Evolutionary conservation across 2,329 filamentous ascomycete species (phyloP), one percentile per base, ranked within the genome.

Genomic region (Fusarium sp.): DNA sequence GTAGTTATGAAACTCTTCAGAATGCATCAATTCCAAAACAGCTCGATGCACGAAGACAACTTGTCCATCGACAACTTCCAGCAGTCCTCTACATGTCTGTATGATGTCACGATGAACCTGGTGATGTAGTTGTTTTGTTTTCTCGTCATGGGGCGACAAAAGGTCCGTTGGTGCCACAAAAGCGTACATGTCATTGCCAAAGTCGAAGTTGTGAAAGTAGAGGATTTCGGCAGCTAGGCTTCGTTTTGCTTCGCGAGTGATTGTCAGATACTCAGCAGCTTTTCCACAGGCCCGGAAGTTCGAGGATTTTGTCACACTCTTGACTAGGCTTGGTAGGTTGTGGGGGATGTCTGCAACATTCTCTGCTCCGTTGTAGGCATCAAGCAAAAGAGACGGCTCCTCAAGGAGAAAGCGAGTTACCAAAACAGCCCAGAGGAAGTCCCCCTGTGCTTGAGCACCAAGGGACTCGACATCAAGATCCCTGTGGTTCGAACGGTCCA

Each of bases 401-500:
- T 64, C 42, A 7, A 63, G 35, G 2, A 77, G 52, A 6, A 52
- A 57, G 9, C 44, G 52, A 4, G 66, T 69, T 9, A 67, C 72
- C 1, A 77, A 31, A n/a, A 76, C 69, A 12, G 73, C 74, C 75
- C 72, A 77, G 0, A 78, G 67, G 33, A 78, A 78, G 4, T 76
- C 66, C 1, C 75, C 75, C 15, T 69, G 38, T 3, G 75, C 60
- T 24, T 56, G 63, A 6, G 45, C n/a, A 4, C 54, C 31, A 20
- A 78, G 65, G 9, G 38, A 26, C 2, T 57, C 20, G 5, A 73
- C 33, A 51, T 35, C 22, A 51, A 51, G 35, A 39, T 54, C 51
- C 35, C 10, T 72, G 17, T 35, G 60, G 44, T 2, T 9, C 13
- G 48, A 26, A 35, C 6, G 8, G 20, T 12, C 12, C 31, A 12